Conservation (phyloP, 352 stramenopile species). For the Phytopythium litorale region DNA sequence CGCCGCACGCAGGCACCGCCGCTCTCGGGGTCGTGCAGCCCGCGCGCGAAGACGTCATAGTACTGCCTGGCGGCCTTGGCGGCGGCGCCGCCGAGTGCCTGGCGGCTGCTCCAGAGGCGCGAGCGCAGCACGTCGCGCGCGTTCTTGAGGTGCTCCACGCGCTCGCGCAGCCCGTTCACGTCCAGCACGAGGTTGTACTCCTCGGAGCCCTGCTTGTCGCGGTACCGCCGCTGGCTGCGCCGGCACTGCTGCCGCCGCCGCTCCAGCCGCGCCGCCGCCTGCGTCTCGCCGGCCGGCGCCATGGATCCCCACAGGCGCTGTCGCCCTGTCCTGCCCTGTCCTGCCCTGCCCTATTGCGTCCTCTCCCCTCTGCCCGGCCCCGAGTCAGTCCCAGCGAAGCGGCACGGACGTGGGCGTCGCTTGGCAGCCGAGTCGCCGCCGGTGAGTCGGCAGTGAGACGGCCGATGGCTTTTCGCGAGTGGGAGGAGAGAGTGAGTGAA, state of each 20-base stretch:
- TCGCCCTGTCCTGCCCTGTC: too few species aligned
- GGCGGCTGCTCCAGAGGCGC: constrained; percentile 39
- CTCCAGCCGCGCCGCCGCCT: constrained; percentile 18
- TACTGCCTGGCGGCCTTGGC: constrained; percentile 60
- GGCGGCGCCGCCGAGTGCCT: constrained; percentile 26
- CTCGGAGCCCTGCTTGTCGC: constrained; percentile 56
- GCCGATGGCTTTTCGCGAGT: not conserved
- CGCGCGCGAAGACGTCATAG: constrained; percentile 55
- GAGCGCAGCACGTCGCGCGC: constrained; percentile 40
- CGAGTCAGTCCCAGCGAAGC: too few species aligned
- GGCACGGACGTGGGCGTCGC: too few species aligned
- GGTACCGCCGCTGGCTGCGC: constrained; percentile 65
- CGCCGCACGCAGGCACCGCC: constrained; percentile 24
- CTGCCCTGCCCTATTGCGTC: too few species aligned
- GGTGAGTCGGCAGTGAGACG: not conserved
- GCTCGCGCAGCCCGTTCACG: constrained; percentile 53
- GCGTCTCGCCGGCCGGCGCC: not conserved
- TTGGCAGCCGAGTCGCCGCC: too few species aligned
- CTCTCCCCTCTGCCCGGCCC: too few species aligned
- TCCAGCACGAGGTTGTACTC: constrained; percentile 70
- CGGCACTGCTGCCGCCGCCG: constrained; percentile 55
- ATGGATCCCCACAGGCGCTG: not conserved
- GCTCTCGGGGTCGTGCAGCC: constrained; percentile 42
- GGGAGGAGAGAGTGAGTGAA: not conserved
- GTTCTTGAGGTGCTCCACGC: constrained; percentile 44